Conservation (phyloP, 345 rosid genomes). For the Mangifera indica region DNA sequence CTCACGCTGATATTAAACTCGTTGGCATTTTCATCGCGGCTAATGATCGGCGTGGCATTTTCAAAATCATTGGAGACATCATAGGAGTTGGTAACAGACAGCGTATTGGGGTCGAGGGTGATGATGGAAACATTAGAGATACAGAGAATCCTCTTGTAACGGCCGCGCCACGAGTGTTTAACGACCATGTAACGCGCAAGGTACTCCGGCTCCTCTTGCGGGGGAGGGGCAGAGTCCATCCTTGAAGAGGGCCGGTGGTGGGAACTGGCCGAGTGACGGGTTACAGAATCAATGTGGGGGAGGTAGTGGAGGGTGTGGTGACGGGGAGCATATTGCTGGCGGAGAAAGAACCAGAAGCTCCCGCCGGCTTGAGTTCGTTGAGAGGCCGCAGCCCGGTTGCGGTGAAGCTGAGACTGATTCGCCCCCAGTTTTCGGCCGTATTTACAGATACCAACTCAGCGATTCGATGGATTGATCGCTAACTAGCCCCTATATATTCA, state of each 20-base stretch:
- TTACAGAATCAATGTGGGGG: conserved; percentile 46
- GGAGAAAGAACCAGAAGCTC: conserved; percentile 69
- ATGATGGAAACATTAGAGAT: conserved; percentile 58
- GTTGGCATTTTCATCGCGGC: conserved; percentile 65
- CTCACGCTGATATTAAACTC: conserved; percentile 84
- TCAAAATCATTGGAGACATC: conserved; percentile 70
- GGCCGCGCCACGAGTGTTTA: conserved; percentile 98
- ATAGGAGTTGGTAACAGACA: conserved; percentile 74
- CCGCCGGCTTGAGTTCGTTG: conserved; percentile 43
- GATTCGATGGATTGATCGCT: conserved; percentile 10
- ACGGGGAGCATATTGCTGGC: conserved; percentile 62
- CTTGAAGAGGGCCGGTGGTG: conserved; percentile 20
- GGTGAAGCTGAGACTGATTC: conserved; percentile 82
- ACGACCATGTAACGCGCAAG: conserved; percentile 79
- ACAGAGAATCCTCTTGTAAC: conserved; percentile 90
- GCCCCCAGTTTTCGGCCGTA: conserved; percentile 84
- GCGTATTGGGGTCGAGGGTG: conserved; percentile 83
- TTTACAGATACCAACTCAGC: conserved; percentile 31
- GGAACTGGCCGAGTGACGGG: conserved; percentile 33
- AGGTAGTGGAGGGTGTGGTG: conserved; percentile 61
- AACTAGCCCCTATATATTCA: conserved; percentile 18
- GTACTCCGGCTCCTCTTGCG: conserved; percentile 86
- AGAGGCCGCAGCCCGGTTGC: conserved; percentile 47
- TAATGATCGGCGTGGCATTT: conserved; percentile 61
- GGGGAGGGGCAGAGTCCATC: conserved; percentile 47